Conservation (phyloP, 2,329 filamentous ascomycete species). For the Phyllosticta citrichinensis region DNA sequence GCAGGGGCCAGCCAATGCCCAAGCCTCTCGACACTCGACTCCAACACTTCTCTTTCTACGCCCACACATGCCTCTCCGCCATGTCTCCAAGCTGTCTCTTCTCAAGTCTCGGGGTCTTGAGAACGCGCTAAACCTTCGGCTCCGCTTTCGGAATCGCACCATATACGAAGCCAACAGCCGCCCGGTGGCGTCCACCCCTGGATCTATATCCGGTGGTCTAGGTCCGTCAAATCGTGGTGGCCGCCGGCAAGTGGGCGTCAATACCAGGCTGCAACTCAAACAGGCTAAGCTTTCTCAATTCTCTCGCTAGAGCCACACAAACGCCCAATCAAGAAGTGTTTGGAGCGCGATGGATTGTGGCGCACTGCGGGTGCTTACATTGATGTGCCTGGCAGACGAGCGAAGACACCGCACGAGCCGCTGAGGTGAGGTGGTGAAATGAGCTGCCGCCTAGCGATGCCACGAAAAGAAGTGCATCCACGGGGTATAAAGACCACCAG, state of each 20-base stretch:
- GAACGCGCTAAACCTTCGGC: neutral
- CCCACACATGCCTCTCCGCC: neutral
- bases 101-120: neutral
- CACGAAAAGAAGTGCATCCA: neutral
- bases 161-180: neutral
- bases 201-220: neutral
- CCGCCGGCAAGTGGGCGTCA: neutral
- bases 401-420: neutral
- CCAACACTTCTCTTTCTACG: neutral
- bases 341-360: neutral
- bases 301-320: neutral
- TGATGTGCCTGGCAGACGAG: neutral
- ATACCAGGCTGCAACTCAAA: neutral
- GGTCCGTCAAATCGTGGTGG: neutral
- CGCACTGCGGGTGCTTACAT: neutral
- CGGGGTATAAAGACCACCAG: neutral
- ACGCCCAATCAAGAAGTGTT: neutral
- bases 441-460: neutral
- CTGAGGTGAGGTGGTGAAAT: neutral
- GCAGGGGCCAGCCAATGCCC: neutral
- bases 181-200: neutral
- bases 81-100: neutral
- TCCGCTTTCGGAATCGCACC: neutral
- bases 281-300: neutral
- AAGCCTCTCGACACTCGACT: neutral